Percentiles rank a stretch among this genome's conserved stretches.
phyloP scores from a whole-genome alignment of 768 basidiomycete species.

The Psilocybe cyanescens region DNA sequence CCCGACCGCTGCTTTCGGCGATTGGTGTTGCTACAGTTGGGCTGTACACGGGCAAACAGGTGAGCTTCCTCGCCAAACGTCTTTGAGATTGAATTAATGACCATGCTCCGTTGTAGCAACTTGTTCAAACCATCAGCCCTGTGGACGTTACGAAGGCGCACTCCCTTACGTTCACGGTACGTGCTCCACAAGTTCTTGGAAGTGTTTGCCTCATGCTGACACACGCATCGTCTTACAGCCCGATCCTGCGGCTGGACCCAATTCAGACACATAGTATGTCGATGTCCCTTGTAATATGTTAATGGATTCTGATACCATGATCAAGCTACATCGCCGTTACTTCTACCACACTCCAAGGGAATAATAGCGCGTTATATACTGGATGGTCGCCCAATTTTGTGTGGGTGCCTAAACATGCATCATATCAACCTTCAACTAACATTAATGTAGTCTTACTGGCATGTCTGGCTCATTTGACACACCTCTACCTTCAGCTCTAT shows the following conservation, averaged over 20 bases:
- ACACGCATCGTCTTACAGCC: constrained; percentile 42
- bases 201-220: not conserved
- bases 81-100: constrained; percentile 1
- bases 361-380: constrained; percentile 30
- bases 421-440: not conserved
- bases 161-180: constrained; percentile 61
- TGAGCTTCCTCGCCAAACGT: constrained; percentile 27
- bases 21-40: constrained; percentile 60
- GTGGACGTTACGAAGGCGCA: constrained; percentile 52
- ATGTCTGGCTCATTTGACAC: constrained; percentile 64
- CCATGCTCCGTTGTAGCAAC: constrained; percentile 37
- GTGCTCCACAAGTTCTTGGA: constrained; percentile 15
- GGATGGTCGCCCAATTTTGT: constrained; percentile 60
- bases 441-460: constrained; percentile 46
- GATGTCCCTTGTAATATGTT: not conserved
- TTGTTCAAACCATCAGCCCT: constrained; percentile 60
- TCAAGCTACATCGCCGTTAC: constrained; percentile 66
- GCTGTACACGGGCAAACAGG: constrained; percentile 61
- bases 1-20: constrained; percentile 43
- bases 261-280: constrained; percentile 62
- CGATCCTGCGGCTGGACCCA: constrained; percentile 55
- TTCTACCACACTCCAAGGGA: constrained; percentile 36
- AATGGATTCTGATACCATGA: not conserved
- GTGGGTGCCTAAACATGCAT: constrained; percentile 37
- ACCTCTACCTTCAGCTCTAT: constrained; percentile 53